A percentile compares a stretch with the other conserved stretches of the same genome.
phyloP scores from a whole-genome alignment of 1,284 basidiomycete genomes.

The Trichosporon sp. region DNA sequence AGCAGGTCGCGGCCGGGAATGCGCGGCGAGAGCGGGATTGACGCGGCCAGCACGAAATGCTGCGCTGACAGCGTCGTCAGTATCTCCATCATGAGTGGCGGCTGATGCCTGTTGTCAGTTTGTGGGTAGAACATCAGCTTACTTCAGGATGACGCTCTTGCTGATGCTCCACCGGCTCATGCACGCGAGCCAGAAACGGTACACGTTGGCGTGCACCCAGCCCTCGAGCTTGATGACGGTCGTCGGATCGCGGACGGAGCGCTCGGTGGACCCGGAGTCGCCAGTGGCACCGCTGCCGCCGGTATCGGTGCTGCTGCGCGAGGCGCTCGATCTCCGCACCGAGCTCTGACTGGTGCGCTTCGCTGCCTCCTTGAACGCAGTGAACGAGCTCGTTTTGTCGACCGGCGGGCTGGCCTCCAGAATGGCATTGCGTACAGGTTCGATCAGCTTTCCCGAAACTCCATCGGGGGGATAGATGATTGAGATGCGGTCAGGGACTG shows the following conservation, averaged over 20 bases:
- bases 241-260: constrained; percentile 15
- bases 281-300: constrained; percentile 1
- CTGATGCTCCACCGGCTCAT: constrained; percentile 43
- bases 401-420: constrained; percentile 19
- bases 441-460: constrained; percentile 40
- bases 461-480: constrained; percentile 47
- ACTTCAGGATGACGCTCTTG: neutral
- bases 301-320: constrained; percentile 19
- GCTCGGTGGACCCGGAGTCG: neutral
- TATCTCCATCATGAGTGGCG: constrained; percentile 41
- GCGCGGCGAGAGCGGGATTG: constrained; percentile 44
- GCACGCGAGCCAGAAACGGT: constrained; percentile 50
- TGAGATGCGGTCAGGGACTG: constrained; percentile 52
- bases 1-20: constrained; percentile 47
- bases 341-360: constrained; percentile 22
- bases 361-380: constrained; percentile 12
- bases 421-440: constrained; percentile 45
- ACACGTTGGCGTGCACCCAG: constrained; percentile 52
- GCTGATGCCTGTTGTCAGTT: constrained; percentile 41
- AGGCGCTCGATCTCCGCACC: constrained; percentile 2
- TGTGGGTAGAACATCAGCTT: neutral
- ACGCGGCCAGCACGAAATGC: constrained; percentile 42
- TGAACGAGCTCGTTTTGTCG: constrained; percentile 11
- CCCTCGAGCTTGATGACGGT: constrained; percentile 48
- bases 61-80: constrained; percentile 40